Conservation (phyloP, 2,329 filamentous ascomycete genomes). For the Fusarium austroafricanum region DNA sequence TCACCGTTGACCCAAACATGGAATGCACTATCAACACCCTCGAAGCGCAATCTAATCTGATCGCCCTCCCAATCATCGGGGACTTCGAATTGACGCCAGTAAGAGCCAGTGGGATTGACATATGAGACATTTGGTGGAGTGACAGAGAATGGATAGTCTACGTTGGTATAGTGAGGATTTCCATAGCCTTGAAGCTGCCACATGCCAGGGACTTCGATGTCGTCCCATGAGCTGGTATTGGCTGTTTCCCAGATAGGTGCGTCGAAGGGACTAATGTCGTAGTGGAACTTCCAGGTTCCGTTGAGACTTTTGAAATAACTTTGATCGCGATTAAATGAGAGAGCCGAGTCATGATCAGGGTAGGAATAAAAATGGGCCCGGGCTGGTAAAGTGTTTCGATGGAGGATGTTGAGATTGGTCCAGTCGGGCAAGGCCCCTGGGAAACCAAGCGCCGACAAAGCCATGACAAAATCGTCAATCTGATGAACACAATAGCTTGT, state of each 20-base stretch:
- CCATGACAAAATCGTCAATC: not conserved
- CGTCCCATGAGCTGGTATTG: constrained; percentile 27
- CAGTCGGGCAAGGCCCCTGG: constrained; percentile 19
- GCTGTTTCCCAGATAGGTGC: constrained; percentile 10
- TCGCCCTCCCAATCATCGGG: constrained; percentile 58
- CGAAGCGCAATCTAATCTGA: constrained; percentile 76
- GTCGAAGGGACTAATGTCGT: constrained; percentile 15
- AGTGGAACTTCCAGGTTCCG: constrained; percentile 31
- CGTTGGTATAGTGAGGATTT: constrained; percentile 76
- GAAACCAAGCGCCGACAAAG: constrained; percentile 4
- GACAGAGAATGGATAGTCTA: constrained; percentile 74
- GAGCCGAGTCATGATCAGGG: not conserved
- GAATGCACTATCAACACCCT: constrained; percentile 79
- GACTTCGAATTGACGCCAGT: constrained; percentile 67
- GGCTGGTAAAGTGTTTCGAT: constrained; percentile 15
- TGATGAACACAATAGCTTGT: accelerated
- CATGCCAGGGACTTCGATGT: constrained; percentile 72
- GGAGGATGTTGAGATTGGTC: constrained; percentile 11
- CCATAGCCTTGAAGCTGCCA: constrained; percentile 79
- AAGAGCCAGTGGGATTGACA: constrained; percentile 74
- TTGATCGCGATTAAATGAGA: not conserved
- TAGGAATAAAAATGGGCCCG: constrained; percentile 32
- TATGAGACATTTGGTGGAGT: constrained; percentile 73
- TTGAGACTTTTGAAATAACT: constrained; percentile 10
- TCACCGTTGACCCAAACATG: constrained; percentile 77